A percentile compares a stretch with the other conserved stretches of the same genome.
These are phyloP conservation scores for Yamadazyma taylorii DNA, from an alignment of 1,139 yeast genomes.

Conservation along the genomic window DNA sequence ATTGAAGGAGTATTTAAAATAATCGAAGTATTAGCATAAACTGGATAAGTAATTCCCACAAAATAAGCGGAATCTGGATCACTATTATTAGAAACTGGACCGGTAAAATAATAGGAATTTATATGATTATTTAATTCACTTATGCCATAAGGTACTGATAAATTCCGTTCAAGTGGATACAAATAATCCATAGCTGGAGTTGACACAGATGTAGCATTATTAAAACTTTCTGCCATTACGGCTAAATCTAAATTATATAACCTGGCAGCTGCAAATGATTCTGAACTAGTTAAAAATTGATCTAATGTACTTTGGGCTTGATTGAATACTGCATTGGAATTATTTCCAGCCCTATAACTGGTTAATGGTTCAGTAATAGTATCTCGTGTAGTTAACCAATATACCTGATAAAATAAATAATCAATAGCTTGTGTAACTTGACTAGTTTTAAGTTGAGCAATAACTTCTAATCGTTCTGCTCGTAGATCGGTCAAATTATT, in stretches of 20 bases:
- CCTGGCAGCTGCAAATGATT: slow-evolving; percentile 63
- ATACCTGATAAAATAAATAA: slow-evolving; percentile 65
- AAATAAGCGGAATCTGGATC: slow-evolving; percentile 36
- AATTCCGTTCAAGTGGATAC: slow-evolving; percentile 51
- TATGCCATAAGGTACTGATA: slow-evolving; percentile 41
- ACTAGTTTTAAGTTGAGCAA: slow-evolving; percentile 77
- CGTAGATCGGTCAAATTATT: slow-evolving; percentile 60
- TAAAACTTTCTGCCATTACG: slow-evolving; percentile 35
- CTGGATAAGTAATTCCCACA: slow-evolving; percentile 66
- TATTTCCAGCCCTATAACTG: slow-evolving; percentile 70
- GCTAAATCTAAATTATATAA: slow-evolving; percentile 58
- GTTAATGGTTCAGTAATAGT: slow-evolving; percentile 60
- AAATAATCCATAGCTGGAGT: slow-evolving; percentile 37
- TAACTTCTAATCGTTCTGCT: slow-evolving; percentile 70
- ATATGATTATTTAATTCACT: slow-evolving; percentile 26
- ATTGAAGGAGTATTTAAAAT: slow-evolving; percentile 56
- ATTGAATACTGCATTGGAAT: slow-evolving; percentile 40
- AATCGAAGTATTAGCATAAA: slow-evolving; percentile 72
- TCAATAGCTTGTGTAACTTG: slow-evolving; percentile 72
- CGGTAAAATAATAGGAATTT: slow-evolving; percentile 44
- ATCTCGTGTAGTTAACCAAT: slow-evolving; percentile 65
- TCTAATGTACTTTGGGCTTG: slow-evolving; percentile 49
- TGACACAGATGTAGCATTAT: slow-evolving; percentile 31
- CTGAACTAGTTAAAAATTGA: slow-evolving; percentile 63
- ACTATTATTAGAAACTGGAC: slow-evolving; percentile 52